A percentile compares a stretch with the other conserved stretches of the same genome.
Conservation (phyloP, 768 basidiomycete genomes). For the Russula griseocarnosa region DNA sequence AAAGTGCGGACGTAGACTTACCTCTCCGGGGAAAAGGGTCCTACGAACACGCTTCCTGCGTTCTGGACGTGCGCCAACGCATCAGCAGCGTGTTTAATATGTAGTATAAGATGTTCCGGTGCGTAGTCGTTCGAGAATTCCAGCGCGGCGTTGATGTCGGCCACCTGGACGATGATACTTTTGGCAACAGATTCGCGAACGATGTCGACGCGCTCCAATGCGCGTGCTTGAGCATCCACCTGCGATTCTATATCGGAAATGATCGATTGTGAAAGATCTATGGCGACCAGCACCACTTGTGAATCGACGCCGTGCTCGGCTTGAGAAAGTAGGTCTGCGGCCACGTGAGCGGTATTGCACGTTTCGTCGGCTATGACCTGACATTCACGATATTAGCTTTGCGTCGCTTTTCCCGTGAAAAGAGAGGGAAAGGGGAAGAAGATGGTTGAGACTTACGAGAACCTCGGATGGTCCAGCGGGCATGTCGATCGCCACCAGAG, state of each 20-base stretch:
- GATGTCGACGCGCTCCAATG: constrained; percentile 85
- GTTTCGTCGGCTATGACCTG: constrained; percentile 93
- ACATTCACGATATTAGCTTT: not conserved
- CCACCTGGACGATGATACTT: constrained; percentile 80
- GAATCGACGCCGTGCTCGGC: constrained; percentile 98
- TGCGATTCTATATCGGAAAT: constrained; percentile 76
- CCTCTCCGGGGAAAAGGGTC: constrained; percentile 94
- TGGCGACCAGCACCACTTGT: constrained; percentile 89
- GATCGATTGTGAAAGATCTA: constrained; percentile 58
- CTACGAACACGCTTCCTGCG: constrained; percentile 96
- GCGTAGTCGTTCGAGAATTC: constrained; percentile 96
- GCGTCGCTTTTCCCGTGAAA: constrained; percentile 1
- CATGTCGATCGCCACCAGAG: constrained; percentile 97
- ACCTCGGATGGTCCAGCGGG: constrained; percentile 98
- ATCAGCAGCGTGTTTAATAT: constrained; percentile 67
- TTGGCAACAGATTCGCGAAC: constrained; percentile 84
- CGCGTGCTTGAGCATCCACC: constrained; percentile 82
- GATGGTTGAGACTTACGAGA: constrained; percentile 55
- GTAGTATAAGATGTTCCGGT: constrained; percentile 94
- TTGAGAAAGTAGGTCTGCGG: constrained; percentile 94
- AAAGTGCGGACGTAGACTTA: constrained; percentile 35
- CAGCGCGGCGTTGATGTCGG: constrained; percentile 69
- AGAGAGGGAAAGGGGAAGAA: no score
- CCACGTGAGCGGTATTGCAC: constrained; percentile 84
- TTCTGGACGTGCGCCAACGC: constrained; percentile 72